Base-by-base conservation (phyloP, 2,329 filamentous ascomycete genomes). In the Exophiala oligosperma region DNA sequence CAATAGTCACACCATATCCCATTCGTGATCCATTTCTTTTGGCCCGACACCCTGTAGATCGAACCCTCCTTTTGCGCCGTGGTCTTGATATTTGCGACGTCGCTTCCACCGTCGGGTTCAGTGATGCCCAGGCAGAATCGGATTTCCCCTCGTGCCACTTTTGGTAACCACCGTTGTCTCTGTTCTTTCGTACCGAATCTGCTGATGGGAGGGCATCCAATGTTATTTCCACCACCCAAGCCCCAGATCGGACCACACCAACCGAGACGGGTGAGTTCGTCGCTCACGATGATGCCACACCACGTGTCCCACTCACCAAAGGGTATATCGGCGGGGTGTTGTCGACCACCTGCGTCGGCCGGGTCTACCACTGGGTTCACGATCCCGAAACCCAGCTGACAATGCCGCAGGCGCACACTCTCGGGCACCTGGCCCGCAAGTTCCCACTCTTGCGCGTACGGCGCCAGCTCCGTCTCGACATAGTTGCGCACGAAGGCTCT, bases 11-110 rank as follows among this genome's bases (percentile, higher is more conserved):
- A 78, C 86, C 86, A 90, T 55, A 90, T 84, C 2, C 85, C 88
- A 67, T 89, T 89, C 0, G 86, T 89, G 68, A 90, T 89, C 88
- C 89, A 92, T 74, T 92, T 91, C 81, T 92, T 92, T 0, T 81
- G 79, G 14, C 89, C 89, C 57, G 89, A 91, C 43, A 92, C 75
- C 48, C 91, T 79, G 68, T 88, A 92, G 64, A 83, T 75, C 68
- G 84, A 84, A 8, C 88, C 87, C 67, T 86, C 83, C 69, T 85
- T 85, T 5, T 73, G 76, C 2, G 88, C 89, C 0, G 84, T 88
- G 0, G 88, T 91, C 5, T 80, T 80, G 63, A 91, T 88, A 66
- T 87, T 88, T 2, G 87, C 86, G 1, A 92, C 89, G 69, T 92
- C 89, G 54, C 82, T 86, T 0, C 89, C 89, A 1, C 87, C 88